Percentiles rank a stretch among this genome's conserved stretches.
phyloP scores from a whole-genome alignment of 2,329 filamentous ascomycete species.

The Orbilia javanica region DNA sequence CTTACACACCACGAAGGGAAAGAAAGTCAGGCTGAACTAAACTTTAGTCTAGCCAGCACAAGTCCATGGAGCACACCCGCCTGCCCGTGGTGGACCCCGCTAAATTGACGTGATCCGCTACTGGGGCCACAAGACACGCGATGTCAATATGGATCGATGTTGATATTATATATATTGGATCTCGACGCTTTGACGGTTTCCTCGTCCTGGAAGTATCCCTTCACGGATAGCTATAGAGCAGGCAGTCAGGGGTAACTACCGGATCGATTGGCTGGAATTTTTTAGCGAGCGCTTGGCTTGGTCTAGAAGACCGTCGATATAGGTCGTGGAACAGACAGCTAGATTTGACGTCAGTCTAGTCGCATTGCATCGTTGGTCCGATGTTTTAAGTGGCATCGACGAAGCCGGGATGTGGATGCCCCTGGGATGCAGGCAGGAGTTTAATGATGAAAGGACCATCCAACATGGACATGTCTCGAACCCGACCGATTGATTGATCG shows the following conservation, averaged over 20 bases:
- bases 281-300: slow-evolving; percentile 33
- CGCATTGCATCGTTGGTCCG: no score
- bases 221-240: no score
- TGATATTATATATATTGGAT: no score
- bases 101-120: slow-evolving; percentile 3
- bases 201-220: not conserved
- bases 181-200: not conserved
- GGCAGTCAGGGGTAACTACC: no score
- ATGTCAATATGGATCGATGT: no score
- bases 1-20: not conserved
- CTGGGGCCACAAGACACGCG: not conserved
- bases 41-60: not conserved
- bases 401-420: no score
- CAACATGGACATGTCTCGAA: no score
- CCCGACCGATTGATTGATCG: no score
- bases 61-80: not conserved
- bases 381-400: no score
- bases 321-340: not conserved
- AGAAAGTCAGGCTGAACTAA: not conserved
- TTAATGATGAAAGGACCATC: slow-evolving; percentile 7
- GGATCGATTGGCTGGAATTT: no score
- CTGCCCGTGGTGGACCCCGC: slow-evolving; percentile 21
- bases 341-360: not conserved
- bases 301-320: slow-evolving; percentile 3
- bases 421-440: not conserved